Base-by-base conservation (phyloP, 2,329 filamentous ascomycete species). In the Aspergillus luchuensis region DNA sequence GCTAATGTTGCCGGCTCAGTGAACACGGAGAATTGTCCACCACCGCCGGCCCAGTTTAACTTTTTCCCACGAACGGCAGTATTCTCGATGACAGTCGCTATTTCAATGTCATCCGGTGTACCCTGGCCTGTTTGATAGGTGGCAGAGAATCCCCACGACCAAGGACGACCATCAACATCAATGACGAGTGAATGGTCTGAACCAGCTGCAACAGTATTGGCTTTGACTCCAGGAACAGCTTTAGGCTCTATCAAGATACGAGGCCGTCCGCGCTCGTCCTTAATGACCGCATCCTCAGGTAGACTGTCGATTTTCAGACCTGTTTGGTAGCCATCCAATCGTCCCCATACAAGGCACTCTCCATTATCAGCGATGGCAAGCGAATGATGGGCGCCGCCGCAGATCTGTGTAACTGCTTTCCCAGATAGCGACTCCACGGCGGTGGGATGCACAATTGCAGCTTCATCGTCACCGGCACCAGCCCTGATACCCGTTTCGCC, bases 61-160 rank as follows among this genome's bases (percentile, higher is more conserved):
- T 88, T 87, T 78, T 89, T 88, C 45, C 86, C 91, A 30, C 87
- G 84, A 28, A 95, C 85, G 45, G 92, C 92, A 11, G 88, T 90
- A 79, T 97, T 97, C 71, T 96, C 90, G 58, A 97, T 91, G 52
- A 89, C 71, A 0, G 90, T 95, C 0, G 93, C 91, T 23, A 85
- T 82, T 67, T 89, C 84, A 30, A 97, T 84, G 68, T 97, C 92
- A 53, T 95, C 91, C n/a, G 86, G 86, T 1, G 84, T 88, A 45
- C 90, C 91, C 68, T 88, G 88, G 10, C 91, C 91, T 4, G 90
- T 92, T 78, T 94, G 91, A 76, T 91, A 93, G 70, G 89, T 92
- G 50, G 86, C 86, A 11, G 86, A 89, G 79, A 94, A 94, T 3
- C 91, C 91, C 91, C 91, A 95, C 2, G 86, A 86, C 77, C 88